Evolutionary conservation across 176 grass and related monocot species (phyloP).

Genomic region (Oryza punctata): DNA sequence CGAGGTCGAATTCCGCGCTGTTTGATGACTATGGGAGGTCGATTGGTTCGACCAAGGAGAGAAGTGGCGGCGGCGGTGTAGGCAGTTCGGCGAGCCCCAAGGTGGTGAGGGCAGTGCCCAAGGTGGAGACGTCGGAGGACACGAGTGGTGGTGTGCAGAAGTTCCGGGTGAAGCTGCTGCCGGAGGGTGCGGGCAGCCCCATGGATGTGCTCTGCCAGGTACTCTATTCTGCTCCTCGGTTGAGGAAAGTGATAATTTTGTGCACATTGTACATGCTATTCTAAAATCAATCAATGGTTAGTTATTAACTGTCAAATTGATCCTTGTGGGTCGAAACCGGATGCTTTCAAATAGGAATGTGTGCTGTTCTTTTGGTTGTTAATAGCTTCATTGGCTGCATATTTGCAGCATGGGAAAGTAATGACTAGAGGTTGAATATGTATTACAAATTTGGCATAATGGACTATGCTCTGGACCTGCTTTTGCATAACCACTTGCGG

Average conservation of each 20-base stretch:
- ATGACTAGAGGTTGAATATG: not conserved
- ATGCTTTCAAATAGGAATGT: not conserved
- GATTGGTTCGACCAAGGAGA: slow-evolving; percentile 56
- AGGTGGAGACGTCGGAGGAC: slow-evolving; percentile 74
- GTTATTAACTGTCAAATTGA: not conserved
- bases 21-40: slow-evolving; percentile 98
- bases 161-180: slow-evolving; percentile 87
- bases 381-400: not conserved
- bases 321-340: not conserved
- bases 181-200: slow-evolving; percentile 76
- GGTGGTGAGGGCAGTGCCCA: slow-evolving; percentile 88
- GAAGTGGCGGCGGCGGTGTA: slow-evolving; percentile 35
- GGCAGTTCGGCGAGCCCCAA: slow-evolving; percentile 44
- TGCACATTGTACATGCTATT: not conserved
- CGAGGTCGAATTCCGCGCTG: slow-evolving; percentile 48
- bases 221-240: not conserved
- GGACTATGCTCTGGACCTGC: not conserved
- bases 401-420: not conserved
- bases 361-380: not conserved
- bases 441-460: not conserved
- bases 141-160: slow-evolving; percentile 85
- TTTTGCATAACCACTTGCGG: not conserved
- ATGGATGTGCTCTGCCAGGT: slow-evolving; percentile 98
- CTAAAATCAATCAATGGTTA: not conserved
- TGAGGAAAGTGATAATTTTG: not conserved